Conservation (phyloP, 1,139 yeast species). For the Yamadazyma triangularis region DNA sequence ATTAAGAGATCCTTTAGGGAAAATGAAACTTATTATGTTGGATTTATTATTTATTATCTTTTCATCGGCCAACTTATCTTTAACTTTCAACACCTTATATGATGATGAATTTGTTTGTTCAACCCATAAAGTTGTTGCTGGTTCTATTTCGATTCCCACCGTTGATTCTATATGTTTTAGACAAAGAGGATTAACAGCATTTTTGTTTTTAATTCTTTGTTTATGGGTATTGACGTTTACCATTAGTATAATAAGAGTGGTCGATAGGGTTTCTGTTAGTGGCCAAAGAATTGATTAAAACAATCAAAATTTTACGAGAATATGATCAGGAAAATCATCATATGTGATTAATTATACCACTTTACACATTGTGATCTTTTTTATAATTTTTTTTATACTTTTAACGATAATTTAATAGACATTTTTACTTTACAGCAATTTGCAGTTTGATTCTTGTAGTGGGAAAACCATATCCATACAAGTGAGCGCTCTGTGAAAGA, state of each 20-base stretch:
- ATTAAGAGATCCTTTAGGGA: conserved; percentile 75
- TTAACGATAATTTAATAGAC: too few relatives aligned
- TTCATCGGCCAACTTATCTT: conserved; percentile 82
- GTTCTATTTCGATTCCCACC: conserved; percentile 18
- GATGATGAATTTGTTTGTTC: conserved; percentile 82
- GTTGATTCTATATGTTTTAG: conserved; percentile 61
- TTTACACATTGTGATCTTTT: too few relatives aligned
- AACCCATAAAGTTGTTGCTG: conserved; percentile 14
- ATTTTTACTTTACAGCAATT: too few relatives aligned
- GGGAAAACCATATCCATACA: too few relatives aligned
- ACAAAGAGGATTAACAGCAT: conserved; percentile 75
- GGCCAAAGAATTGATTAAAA: conserved; percentile 8
- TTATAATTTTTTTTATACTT: too few relatives aligned
- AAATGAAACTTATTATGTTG: conserved; percentile 69
- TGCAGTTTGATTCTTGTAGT: too few relatives aligned
- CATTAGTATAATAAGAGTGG: conserved; percentile 77
- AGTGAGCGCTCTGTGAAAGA: too few relatives aligned
- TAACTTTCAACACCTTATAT: conserved; percentile 78
- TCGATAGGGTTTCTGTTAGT: conserved; percentile 39
- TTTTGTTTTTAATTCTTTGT: conserved; percentile 67
- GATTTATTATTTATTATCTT: conserved; percentile 88
- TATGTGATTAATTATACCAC: too few relatives aligned
- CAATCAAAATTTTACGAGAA: too few relatives aligned
- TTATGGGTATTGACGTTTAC: conserved; percentile 87
- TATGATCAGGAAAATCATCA: too few relatives aligned